Conservation (phyloP, 805 yeast species). For the Metschnikowia arizonensis region DNA sequence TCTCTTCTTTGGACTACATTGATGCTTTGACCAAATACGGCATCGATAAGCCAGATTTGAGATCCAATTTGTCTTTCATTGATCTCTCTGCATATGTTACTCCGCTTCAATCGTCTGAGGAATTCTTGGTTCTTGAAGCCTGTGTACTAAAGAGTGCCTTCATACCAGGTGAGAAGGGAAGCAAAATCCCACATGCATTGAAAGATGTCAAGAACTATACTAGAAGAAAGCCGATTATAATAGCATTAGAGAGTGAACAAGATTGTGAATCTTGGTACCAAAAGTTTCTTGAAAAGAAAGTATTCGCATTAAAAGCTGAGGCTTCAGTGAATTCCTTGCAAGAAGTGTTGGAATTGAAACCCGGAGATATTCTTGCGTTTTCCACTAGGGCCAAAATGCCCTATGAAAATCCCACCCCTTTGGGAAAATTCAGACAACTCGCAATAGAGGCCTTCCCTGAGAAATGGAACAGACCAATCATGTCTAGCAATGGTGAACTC, state of each 20-base stretch:
- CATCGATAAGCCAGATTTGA: conserved; percentile 90
- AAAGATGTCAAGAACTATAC: conserved; percentile 44
- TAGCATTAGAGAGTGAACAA: conserved; percentile 44
- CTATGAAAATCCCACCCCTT: conserved; percentile 93
- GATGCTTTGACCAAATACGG: conserved; percentile 76
- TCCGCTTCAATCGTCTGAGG: conserved; percentile 26
- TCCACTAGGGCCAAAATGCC: conserved; percentile 66
- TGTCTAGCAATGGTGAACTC: conserved; percentile 13
- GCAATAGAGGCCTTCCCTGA: conserved; percentile 54
- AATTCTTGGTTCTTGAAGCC: conserved; percentile 71
- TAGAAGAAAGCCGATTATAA: conserved; percentile 54
- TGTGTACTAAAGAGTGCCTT: conserved; percentile 56
- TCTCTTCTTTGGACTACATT: conserved; percentile 51
- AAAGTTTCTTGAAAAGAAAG: conserved; percentile 29
- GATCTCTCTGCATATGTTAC: conserved; percentile 43
- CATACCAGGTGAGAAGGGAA: conserved; percentile 16
- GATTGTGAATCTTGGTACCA: conserved; percentile 44
- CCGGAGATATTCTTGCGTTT: conserved; percentile 75
- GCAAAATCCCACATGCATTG: conserved; percentile 36
- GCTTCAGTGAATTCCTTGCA: conserved; percentile 20
- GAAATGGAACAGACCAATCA: conserved; percentile 44
- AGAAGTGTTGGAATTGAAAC: conserved; percentile 37
- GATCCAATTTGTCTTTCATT: conserved; percentile 52
- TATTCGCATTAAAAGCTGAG: conserved; percentile 14
- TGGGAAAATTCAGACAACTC: conserved; percentile 80